Evolutionary conservation across 441 rosid genomes (phyloP).

Genomic region (Raphanus hybrid): DNA sequence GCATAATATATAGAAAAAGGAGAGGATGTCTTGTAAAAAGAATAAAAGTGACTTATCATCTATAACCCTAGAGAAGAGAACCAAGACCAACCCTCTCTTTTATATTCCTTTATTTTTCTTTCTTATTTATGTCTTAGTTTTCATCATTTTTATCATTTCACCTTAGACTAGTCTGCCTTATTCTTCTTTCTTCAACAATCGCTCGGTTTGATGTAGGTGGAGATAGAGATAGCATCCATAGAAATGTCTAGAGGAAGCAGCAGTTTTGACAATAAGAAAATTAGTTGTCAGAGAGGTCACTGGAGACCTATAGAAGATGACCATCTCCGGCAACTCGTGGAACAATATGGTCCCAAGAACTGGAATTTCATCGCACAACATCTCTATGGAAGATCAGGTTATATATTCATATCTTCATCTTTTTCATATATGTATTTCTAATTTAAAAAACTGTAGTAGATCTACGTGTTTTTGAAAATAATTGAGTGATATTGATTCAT

Average conservation of each 20-base stretch:
- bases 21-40: conserved; percentile 39
- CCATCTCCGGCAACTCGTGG: conserved; percentile 55
- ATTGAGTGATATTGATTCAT: conserved; percentile 1
- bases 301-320: conserved; percentile 72
- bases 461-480: neutral
- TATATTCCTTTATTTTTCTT: conserved; percentile 29
- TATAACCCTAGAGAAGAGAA: conserved; percentile 49
- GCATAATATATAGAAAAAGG: conserved; percentile 14
- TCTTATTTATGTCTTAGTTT: conserved; percentile 22
- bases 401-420: conserved; percentile 3
- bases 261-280: conserved; percentile 40
- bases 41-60: conserved; percentile 56
- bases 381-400: conserved; percentile 73
- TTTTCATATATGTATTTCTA: neutral
- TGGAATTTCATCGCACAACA: conserved; percentile 76
- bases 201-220: conserved; percentile 29
- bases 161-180: conserved; percentile 28
- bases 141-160: conserved; percentile 37
- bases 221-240: conserved; percentile 48
- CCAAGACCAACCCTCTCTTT: conserved; percentile 45
- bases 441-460: neutral
- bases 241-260: conserved; percentile 50
- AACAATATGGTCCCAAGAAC: conserved; percentile 62
- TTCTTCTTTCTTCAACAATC: conserved; percentile 32
- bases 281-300: conserved; percentile 63